A percentile compares a stretch with the other conserved stretches of the same genome.
These are phyloP conservation scores for Boletus subparvulus DNA, from an alignment of 768 basidiomycete genomes.

Conservation along the genomic window DNA sequence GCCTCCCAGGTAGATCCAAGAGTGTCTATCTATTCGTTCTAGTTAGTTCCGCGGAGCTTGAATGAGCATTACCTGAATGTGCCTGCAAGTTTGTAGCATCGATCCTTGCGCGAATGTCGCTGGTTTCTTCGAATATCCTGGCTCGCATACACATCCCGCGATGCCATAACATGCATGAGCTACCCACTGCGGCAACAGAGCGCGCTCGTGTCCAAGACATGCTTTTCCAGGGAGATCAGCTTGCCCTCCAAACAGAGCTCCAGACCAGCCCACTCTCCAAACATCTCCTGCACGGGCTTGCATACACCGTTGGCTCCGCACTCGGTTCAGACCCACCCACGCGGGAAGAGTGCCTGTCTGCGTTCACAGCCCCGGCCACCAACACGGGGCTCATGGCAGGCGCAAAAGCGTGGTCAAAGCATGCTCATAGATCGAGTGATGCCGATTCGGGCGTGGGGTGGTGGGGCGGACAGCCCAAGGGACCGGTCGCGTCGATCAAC, in stretches of 20 bases:
- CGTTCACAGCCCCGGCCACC: constrained; percentile 49
- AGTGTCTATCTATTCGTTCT: too few species aligned
- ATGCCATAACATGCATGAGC: constrained; percentile 47
- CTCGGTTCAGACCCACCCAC: constrained; percentile 51
- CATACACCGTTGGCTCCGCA: constrained; percentile 61
- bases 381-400: constrained; percentile 55
- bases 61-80: constrained; percentile 5
- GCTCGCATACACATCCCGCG: constrained; percentile 29
- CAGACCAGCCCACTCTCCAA: constrained; percentile 36
- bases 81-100: not conserved
- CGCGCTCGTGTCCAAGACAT: constrained; percentile 35
- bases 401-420: constrained; percentile 67
- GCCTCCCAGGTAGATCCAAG: not conserved
- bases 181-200: constrained; percentile 37
- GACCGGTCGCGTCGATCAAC: constrained; percentile 53
- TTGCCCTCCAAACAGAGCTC: constrained; percentile 15
- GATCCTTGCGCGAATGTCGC: not conserved
- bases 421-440: constrained; percentile 51
- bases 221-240: constrained; percentile 7
- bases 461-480: constrained; percentile 57
- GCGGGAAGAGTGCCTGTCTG: constrained; percentile 46
- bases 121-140: not conserved
- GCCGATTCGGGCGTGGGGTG: constrained; percentile 38
- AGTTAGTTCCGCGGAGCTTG: constrained; percentile 14
- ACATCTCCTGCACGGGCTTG: constrained; percentile 52